These are phyloP conservation scores for Claviceps spartinae DNA, from an alignment of 2,329 filamentous ascomycete species.

Conservation along the genomic window DNA sequence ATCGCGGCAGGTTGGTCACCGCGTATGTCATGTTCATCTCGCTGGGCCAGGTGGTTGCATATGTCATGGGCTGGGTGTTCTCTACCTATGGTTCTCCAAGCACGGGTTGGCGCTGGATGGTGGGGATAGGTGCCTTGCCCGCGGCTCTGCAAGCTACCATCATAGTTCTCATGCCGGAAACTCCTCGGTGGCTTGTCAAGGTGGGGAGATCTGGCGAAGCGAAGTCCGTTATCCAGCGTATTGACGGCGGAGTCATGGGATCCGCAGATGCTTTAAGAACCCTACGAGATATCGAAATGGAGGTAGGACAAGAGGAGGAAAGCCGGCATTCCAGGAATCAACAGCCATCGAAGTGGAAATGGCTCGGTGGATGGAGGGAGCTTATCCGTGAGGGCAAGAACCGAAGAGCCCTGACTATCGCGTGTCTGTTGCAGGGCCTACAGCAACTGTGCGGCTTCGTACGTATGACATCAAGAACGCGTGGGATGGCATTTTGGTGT, in stretches of 20 bases:
- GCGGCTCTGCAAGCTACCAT: slow-evolving; percentile 57
- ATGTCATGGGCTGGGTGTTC: slow-evolving; percentile 69
- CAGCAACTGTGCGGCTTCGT: slow-evolving; percentile 83
- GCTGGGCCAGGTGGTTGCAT: slow-evolving; percentile 77
- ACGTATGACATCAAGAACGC: slow-evolving; percentile 19
- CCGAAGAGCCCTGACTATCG: slow-evolving; percentile 65
- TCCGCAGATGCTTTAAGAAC: slow-evolving; percentile 41
- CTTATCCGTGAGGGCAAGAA: slow-evolving; percentile 47
- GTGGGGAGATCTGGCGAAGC: slow-evolving; percentile 50
- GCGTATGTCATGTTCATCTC: slow-evolving; percentile 75
- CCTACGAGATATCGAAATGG: slow-evolving; percentile 56
- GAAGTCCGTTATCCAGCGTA: slow-evolving; percentile 46
- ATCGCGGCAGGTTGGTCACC: slow-evolving; percentile 69
- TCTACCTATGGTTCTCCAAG: slow-evolving; percentile 34
- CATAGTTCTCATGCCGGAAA: slow-evolving; percentile 68
- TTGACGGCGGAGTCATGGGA: slow-evolving; percentile 41
- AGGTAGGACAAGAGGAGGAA: slow-evolving; percentile 58
- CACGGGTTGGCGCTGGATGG: slow-evolving; percentile 81
- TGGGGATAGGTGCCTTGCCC: slow-evolving; percentile 69
- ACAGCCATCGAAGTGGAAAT: slow-evolving; percentile 18
- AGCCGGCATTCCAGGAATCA: slow-evolving; percentile 24
- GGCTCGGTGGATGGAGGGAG: slow-evolving; percentile 36
- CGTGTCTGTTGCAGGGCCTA: slow-evolving; percentile 72
- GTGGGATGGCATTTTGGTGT: background rate
- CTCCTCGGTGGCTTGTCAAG: slow-evolving; percentile 74